phyloP scores from a whole-genome alignment of 352 stramenopile species.

The Globisporangium irregulare region DNA sequence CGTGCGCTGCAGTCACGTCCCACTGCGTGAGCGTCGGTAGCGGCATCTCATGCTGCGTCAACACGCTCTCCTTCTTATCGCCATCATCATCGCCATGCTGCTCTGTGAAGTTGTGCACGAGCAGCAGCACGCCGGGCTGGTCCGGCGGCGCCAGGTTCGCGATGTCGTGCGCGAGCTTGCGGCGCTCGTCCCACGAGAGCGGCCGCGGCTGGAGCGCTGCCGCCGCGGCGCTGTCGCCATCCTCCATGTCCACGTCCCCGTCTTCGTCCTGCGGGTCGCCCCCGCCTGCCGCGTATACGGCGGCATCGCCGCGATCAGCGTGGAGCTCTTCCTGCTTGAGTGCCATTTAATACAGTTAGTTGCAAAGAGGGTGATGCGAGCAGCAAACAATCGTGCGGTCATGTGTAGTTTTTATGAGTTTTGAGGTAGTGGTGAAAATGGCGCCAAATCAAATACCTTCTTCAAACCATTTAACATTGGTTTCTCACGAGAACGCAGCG shows the following conservation, averaged over 20 bases:
- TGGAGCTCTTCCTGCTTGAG: background rate
- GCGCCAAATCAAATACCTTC: no score
- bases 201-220: background rate
- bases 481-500: no score
- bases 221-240: background rate
- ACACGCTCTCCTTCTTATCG: background rate
- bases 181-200: conserved; percentile 71
- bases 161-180: conserved; percentile 61
- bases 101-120: conserved; percentile 44
- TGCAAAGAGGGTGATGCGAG: no score
- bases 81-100: conserved; percentile 19
- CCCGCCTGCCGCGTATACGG: background rate
- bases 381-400: no score
- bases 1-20: conserved; percentile 19
- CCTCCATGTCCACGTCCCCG: background rate
- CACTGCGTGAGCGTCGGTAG: conserved; percentile 20
- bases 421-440: no score
- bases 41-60: conserved; percentile 11
- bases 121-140: conserved; percentile 55
- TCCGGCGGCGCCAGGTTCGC: conserved; percentile 66
- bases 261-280: background rate
- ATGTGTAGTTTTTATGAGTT: no score
- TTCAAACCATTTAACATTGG: no score
- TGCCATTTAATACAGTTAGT: background rate
- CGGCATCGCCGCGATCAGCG: background rate